Conservation (phyloP, 495 filamentous ascomycete species). For the Tuber indicum region DNA sequence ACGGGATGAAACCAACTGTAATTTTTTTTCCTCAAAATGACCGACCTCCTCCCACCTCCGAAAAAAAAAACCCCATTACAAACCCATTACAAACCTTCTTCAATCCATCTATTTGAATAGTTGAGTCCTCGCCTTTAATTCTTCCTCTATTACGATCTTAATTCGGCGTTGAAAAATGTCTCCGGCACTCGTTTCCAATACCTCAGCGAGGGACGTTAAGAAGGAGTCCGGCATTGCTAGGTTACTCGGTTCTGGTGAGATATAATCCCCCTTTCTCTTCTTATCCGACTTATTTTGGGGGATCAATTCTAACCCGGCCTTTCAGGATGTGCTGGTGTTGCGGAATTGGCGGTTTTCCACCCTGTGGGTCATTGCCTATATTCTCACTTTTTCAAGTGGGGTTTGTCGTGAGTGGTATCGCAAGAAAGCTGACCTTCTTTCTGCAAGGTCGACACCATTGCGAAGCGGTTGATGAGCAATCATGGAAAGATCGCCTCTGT, state of each 20-base stretch:
- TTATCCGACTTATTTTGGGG: too few species aligned
- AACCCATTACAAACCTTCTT: background rate
- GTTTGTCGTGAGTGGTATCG: background rate
- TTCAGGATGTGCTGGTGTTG: constrained; percentile 85
- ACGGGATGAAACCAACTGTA: background rate
- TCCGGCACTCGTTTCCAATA: constrained; percentile 44
- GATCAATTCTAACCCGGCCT: constrained; percentile 4
- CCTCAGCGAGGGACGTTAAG: constrained; percentile 58
- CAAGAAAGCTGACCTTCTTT: constrained; percentile 16
- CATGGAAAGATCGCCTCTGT: constrained; percentile 50
- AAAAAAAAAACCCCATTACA: background rate
- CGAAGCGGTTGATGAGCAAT: constrained; percentile 99
- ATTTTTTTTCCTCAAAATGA: background rate
- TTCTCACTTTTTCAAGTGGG: constrained; percentile 8
- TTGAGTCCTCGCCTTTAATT: background rate
- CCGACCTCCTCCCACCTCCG: constrained; percentile 1
- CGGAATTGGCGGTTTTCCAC: constrained; percentile 94
- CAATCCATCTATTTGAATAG: constrained; percentile 1
- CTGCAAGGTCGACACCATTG: constrained; percentile 84
- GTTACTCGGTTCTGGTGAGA: constrained; percentile 81
- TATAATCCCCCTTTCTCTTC: background rate
- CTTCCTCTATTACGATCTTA: background rate
- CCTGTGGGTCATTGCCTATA: constrained; percentile 55
- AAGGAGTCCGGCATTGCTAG: constrained; percentile 84
- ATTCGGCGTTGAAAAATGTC: constrained; percentile 44